A percentile compares a stretch with the other conserved stretches of the same genome.
These are phyloP conservation scores for Debaryomycetaceae sp. DNA, from an alignment of 1,139 yeast genomes.

Conservation along the genomic window DNA sequence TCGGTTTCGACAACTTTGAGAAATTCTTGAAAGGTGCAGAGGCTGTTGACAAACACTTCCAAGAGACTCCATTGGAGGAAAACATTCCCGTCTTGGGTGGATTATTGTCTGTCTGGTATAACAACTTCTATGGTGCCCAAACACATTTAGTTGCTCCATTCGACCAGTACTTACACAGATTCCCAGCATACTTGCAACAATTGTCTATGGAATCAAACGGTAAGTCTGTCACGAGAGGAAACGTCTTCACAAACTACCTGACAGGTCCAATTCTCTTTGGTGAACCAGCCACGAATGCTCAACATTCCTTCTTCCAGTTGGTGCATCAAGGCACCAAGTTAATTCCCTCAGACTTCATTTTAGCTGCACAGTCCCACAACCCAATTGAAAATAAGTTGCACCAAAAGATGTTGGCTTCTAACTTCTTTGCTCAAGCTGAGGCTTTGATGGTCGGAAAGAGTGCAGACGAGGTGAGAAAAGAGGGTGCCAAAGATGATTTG, in stretches of 20 bases:
- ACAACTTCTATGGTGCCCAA: slow-evolving; percentile 96
- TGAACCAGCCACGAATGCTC: slow-evolving; percentile 98
- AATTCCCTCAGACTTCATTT: slow-evolving; percentile 93
- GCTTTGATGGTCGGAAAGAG: slow-evolving; percentile 96
- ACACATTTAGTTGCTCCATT: slow-evolving; percentile 98
- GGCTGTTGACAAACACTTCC: slow-evolving; percentile 91
- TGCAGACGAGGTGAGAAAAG: slow-evolving; percentile 77
- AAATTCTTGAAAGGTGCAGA: slow-evolving; percentile 94
- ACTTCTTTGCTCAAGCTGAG: slow-evolving; percentile 97
- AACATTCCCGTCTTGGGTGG: slow-evolving; percentile 95
- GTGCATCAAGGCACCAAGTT: slow-evolving; percentile 98
- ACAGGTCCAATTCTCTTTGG: slow-evolving; percentile 96
- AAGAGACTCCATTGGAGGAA: slow-evolving; percentile 75
- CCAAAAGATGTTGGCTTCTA: slow-evolving; percentile 96
- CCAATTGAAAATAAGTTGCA: slow-evolving; percentile 92
- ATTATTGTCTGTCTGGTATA: slow-evolving; percentile 92
- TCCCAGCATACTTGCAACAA: slow-evolving; percentile 99
- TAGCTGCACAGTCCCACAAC: slow-evolving; percentile 97
- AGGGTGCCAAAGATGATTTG: slow-evolving; percentile 82
- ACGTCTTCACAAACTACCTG: slow-evolving; percentile 86
- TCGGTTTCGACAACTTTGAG: slow-evolving; percentile 92
- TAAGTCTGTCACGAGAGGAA: slow-evolving; percentile 91
- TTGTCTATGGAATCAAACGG: slow-evolving; percentile 99
- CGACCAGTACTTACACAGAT: slow-evolving; percentile 97
- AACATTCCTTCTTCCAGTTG: slow-evolving; percentile 98